Percentiles rank a stretch among this genome's conserved stretches.
phyloP scores from a whole-genome alignment of 345 rosid genomes.

The Brassica juncea region DNA sequence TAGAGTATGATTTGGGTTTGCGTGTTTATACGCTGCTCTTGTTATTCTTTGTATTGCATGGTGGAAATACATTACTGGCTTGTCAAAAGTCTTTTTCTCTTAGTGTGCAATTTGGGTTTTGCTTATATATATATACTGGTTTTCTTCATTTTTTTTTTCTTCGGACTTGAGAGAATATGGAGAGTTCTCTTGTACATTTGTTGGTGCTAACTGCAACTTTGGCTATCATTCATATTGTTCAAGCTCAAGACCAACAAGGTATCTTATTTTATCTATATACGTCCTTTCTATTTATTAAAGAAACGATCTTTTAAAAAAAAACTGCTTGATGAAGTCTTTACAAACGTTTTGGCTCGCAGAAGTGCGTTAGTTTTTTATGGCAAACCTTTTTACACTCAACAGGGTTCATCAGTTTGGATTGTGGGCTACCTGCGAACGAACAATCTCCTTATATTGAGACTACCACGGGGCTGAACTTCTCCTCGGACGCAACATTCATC shows the following conservation, averaged over 20 bases:
- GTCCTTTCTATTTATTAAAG: too few relatives aligned
- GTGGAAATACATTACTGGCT: background rate
- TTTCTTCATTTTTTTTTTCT: background rate
- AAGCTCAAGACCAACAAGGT: constrained; percentile 37
- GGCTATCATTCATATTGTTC: constrained; percentile 13
- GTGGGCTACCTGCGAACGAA: constrained; percentile 38
- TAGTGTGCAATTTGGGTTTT: background rate
- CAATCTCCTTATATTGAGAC: constrained; percentile 17
- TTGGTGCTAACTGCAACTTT: background rate
- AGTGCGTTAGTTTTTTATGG: too few relatives aligned
- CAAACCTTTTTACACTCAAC: background rate
- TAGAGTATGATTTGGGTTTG: background rate
- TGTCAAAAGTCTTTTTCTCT: background rate
- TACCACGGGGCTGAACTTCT: background rate
- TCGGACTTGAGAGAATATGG: constrained; percentile 5
- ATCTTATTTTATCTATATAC: too few relatives aligned
- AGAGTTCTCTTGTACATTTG: background rate
- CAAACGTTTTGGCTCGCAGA: too few relatives aligned
- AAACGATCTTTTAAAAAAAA: too few relatives aligned
- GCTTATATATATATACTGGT: background rate
- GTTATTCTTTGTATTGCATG: background rate
- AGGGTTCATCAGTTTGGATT: constrained; percentile 56
- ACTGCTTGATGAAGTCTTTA: too few relatives aligned
- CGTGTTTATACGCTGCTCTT: background rate
- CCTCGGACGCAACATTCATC: constrained; percentile 40